phyloP scores from a whole-genome alignment of 768 basidiomycete species.

The Galerina sulciceps region DNA sequence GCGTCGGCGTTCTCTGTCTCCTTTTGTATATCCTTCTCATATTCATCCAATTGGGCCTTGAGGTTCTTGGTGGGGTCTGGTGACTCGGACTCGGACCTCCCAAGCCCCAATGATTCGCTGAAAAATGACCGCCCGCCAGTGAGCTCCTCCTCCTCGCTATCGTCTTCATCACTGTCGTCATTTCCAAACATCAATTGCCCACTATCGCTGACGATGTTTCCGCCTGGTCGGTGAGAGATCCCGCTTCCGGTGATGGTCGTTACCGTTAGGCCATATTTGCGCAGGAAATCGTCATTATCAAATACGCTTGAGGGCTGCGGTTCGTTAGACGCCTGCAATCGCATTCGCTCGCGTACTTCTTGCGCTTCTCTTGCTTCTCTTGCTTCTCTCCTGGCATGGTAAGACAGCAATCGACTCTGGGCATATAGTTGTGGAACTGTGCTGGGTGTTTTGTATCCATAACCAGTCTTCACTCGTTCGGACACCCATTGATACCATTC shows the following conservation, averaged over 20 bases:
- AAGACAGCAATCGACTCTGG: slow-evolving; percentile 62
- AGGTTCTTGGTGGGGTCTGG: slow-evolving; percentile 59
- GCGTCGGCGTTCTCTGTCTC: slow-evolving; percentile 40
- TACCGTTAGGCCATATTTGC: slow-evolving; percentile 29
- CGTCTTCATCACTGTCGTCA: slow-evolving; percentile 68
- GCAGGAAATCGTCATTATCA: slow-evolving; percentile 30
- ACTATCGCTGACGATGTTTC: slow-evolving; percentile 51
- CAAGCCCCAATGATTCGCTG: slow-evolving; percentile 49
- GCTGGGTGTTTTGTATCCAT: slow-evolving; percentile 81
- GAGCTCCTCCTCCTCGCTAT: slow-evolving; percentile 53
- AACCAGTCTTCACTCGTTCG: slow-evolving; percentile 74
- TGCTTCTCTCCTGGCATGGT: slow-evolving; percentile 64
- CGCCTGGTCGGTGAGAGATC: slow-evolving; percentile 66
- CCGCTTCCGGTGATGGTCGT: slow-evolving; percentile 47
- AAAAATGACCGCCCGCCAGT: slow-evolving; percentile 49
- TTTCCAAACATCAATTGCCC: slow-evolving; percentile 66
- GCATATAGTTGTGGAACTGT: slow-evolving; percentile 79
- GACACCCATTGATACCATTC: slow-evolving; percentile 93
- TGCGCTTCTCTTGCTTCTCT: slow-evolving; percentile 55
- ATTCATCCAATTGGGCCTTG: slow-evolving; percentile 65
- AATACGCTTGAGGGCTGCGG: slow-evolving; percentile 20
- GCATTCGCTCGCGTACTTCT: too few species aligned
- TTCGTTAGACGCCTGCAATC: slow-evolving; percentile 34
- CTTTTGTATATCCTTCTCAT: slow-evolving; percentile 49
- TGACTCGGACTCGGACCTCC: slow-evolving; percentile 44